A percentile compares a stretch with the other conserved stretches of the same genome.
phyloP scores from a whole-genome alignment of 2,329 filamentous ascomycete genomes.

The Aureobasidium sp. region DNA sequence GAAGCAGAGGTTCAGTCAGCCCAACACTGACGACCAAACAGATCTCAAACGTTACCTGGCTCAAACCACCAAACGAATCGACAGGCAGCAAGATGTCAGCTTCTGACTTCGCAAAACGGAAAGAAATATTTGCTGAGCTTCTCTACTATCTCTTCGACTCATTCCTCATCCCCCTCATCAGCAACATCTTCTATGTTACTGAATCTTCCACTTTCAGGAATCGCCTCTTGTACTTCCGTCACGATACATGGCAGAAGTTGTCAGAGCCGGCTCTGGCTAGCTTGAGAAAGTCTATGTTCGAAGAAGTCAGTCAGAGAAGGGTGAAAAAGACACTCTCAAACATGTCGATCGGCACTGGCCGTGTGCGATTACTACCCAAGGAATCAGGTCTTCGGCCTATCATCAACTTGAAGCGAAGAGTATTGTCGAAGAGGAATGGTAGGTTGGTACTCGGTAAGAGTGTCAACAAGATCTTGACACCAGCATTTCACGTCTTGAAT shows the following conservation, averaged over 20 bases:
- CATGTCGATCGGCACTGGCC: conserved; percentile 64
- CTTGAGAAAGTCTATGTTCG: conserved; percentile 67
- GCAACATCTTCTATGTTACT: conserved; percentile 87
- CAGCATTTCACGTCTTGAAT: conserved; percentile 67
- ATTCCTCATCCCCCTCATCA: conserved; percentile 75
- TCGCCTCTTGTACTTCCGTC: conserved; percentile 84
- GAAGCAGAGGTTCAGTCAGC: too few species aligned
- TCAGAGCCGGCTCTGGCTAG: conserved; percentile 61
- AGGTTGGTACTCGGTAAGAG: conserved; percentile 51
- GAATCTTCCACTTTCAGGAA: conserved; percentile 77
- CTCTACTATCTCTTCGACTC: conserved; percentile 93
- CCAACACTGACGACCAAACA: background rate
- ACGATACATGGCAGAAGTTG: conserved; percentile 79
- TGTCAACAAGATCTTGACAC: conserved; percentile 62
- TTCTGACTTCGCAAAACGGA: conserved; percentile 66
- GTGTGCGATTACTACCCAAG: conserved; percentile 78
- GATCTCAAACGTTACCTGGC: conserved; percentile 48
- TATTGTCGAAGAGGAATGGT: conserved; percentile 44
- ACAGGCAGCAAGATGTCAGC: conserved; percentile 50
- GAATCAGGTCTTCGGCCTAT: conserved; percentile 68
- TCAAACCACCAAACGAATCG: conserved; percentile 46
- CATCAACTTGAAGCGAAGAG: conserved; percentile 69
- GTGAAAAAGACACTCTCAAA: conserved; percentile 52
- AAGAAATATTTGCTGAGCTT: conserved; percentile 73
- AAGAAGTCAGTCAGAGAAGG: conserved; percentile 56